Conservation (phyloP, 768 basidiomycete species). For the Antrodiella citrinella region DNA sequence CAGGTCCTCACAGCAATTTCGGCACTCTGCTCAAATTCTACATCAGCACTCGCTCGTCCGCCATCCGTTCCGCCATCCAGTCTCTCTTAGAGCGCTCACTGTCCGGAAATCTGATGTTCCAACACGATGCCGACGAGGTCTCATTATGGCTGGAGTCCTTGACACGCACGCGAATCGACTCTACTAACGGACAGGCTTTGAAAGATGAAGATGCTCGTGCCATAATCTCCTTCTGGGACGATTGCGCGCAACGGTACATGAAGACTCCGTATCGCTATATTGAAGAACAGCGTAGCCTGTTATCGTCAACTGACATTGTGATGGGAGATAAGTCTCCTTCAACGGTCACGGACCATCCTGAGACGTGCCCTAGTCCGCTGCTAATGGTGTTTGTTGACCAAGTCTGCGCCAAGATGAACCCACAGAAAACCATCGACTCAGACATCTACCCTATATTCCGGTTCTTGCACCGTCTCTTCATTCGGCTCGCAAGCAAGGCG, state of each 20-base stretch:
- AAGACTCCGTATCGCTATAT: conserved; percentile 84
- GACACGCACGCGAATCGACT: conserved; percentile 34
- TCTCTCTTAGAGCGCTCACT: conserved; percentile 60
- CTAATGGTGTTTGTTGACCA: conserved; percentile 79
- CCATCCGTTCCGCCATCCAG: conserved; percentile 43
- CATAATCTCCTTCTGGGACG: conserved; percentile 70
- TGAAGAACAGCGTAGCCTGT: conserved; percentile 49
- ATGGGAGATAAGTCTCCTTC: not conserved
- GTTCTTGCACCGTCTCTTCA: conserved; percentile 57
- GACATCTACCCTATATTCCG: conserved; percentile 55
- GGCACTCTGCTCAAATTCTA: conserved; percentile 65
- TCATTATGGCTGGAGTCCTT: conserved; percentile 66
- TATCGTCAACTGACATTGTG: not conserved
- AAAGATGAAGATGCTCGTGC: conserved; percentile 49
- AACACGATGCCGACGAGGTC: conserved; percentile 65
- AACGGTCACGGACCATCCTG: conserved; percentile 16
- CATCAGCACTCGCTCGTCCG: conserved; percentile 37
- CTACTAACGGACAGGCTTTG: conserved; percentile 43
- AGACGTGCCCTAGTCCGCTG: conserved; percentile 57
- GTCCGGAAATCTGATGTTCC: conserved; percentile 68
- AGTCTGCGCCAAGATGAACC: conserved; percentile 55
- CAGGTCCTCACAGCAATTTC: conserved; percentile 52
- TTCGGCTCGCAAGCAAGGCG: conserved; percentile 49
- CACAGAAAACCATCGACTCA: conserved; percentile 44
- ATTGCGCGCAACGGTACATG: conserved; percentile 73